A percentile compares a stretch with the other conserved stretches of the same genome.
phyloP scores from a whole-genome alignment of 177 flowering plant species.

The Telopea speciosissima region DNA sequence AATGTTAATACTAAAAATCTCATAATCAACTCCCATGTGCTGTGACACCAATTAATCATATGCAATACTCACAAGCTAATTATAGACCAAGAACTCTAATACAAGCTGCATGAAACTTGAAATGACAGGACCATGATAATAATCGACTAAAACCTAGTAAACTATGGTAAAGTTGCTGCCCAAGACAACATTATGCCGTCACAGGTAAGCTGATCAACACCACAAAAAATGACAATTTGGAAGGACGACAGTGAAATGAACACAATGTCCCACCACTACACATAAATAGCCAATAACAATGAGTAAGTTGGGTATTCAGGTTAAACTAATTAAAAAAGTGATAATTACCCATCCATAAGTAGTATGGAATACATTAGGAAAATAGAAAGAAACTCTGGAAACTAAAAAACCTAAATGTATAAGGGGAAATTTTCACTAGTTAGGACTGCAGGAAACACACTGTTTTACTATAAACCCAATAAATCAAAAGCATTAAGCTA shows the following conservation, averaged over 20 bases:
- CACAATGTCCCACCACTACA: not conserved
- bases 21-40: not conserved
- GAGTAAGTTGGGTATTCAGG: too few relatives aligned
- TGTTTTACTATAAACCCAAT: too few relatives aligned
- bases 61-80: not conserved
- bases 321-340: too few relatives aligned
- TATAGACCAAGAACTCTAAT: not conserved
- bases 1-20: not conserved
- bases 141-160: not conserved
- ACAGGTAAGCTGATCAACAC: not conserved
- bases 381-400: too few relatives aligned
- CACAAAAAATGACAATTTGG: not conserved
- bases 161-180: not conserved
- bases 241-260: not conserved
- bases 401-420: too few relatives aligned
- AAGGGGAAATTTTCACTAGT: too few relatives aligned
- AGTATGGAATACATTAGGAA: too few relatives aligned
- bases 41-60: not conserved
- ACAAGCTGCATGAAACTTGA: not conserved
- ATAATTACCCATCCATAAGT: too few relatives aligned
- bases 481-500: too few relatives aligned
- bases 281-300: too few relatives aligned
- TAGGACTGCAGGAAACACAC: too few relatives aligned
- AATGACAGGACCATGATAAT: not conserved
- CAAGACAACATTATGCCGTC: not conserved